Conservation (phyloP, 1,284 basidiomycete genomes). For the Pseudozyma thailandica region DNA sequence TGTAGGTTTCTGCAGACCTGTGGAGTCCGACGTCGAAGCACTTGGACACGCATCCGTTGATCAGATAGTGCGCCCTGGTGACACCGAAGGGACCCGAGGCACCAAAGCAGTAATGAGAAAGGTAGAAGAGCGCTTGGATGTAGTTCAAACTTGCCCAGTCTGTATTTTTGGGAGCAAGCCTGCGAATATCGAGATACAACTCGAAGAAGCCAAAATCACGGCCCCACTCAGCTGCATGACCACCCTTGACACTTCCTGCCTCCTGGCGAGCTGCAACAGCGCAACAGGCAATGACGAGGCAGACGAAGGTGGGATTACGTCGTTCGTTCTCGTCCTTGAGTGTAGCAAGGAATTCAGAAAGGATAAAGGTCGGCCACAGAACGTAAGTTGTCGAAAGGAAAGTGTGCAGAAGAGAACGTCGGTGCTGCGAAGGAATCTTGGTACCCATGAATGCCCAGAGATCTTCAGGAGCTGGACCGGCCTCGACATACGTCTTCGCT, state of each 20-base stretch:
- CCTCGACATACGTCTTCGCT: slow-evolving; percentile 30
- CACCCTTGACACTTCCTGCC: slow-evolving; percentile 47
- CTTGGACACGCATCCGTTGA: slow-evolving; percentile 50
- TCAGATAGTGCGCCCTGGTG: slow-evolving; percentile 43
- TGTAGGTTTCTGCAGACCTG: slow-evolving; percentile 50
- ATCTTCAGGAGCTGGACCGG: slow-evolving; percentile 38
- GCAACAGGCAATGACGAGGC: slow-evolving; percentile 48
- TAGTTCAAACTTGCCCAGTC: slow-evolving; percentile 51
- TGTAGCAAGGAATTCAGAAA: slow-evolving; percentile 45
- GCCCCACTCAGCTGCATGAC: slow-evolving; percentile 46
- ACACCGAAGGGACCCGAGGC: slow-evolving; percentile 48
- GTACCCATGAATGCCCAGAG: slow-evolving; percentile 47
- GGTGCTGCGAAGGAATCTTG: slow-evolving; percentile 46
- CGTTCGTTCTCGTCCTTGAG: slow-evolving; percentile 41
- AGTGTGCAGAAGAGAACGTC: slow-evolving; percentile 44
- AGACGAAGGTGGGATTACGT: slow-evolving; percentile 41
- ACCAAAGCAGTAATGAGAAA: slow-evolving; percentile 51
- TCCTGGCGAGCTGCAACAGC: slow-evolving; percentile 47
- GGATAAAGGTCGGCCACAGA: slow-evolving; percentile 49
- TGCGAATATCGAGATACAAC: slow-evolving; percentile 46
- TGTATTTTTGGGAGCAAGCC: slow-evolving; percentile 38
- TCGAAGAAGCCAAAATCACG: slow-evolving; percentile 47
- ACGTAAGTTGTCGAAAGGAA: slow-evolving; percentile 52
- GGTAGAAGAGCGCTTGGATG: slow-evolving; percentile 50
- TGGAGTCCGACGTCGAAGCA: slow-evolving; percentile 53